phyloP scores from a whole-genome alignment of 225 moss, liverwort and hornwort species.

The Physcomitrium patens region DNA sequence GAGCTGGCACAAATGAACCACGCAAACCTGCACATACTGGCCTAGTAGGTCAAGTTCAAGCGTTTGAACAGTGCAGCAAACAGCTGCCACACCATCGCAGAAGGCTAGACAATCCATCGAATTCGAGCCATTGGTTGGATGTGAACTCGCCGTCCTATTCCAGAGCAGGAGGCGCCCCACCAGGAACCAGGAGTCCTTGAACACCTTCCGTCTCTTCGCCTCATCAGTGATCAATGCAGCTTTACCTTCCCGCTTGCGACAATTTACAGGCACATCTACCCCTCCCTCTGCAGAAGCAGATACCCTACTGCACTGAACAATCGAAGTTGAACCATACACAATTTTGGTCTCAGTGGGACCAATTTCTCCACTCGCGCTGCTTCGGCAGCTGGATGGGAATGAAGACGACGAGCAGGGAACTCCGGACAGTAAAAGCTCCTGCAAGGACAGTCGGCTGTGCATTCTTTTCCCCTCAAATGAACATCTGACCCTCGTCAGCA shows the following conservation, averaged over 20 bases:
- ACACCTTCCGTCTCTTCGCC: constrained; percentile 45
- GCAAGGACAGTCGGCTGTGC: constrained; percentile 36
- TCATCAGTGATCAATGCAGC: constrained; percentile 8
- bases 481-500: neutral
- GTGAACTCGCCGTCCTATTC: constrained; percentile 51
- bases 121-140: constrained; percentile 47
- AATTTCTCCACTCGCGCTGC: constrained; percentile 4
- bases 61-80: constrained; percentile 70
- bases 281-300: constrained; percentile 9
- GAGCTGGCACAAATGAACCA: constrained; percentile 9
- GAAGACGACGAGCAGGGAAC: constrained; percentile 45
- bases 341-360: neutral
- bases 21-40: constrained; percentile 67
- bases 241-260: constrained; percentile 46
- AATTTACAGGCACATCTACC: constrained; percentile 1
- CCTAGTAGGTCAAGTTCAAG: constrained; percentile 60
- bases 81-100: constrained; percentile 58
- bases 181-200: constrained; percentile 36
- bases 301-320: constrained; percentile 10
- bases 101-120: constrained; percentile 77
- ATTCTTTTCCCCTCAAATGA: constrained; percentile 26
- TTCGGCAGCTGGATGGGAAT: constrained; percentile 15
- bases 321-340: neutral
- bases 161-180: constrained; percentile 74
- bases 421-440: constrained; percentile 46